A percentile compares a stretch with the other conserved stretches of the same genome.
These are phyloP conservation scores for Neonectria punicea DNA, from an alignment of 2,329 filamentous ascomycete species.

Conservation along the genomic window DNA sequence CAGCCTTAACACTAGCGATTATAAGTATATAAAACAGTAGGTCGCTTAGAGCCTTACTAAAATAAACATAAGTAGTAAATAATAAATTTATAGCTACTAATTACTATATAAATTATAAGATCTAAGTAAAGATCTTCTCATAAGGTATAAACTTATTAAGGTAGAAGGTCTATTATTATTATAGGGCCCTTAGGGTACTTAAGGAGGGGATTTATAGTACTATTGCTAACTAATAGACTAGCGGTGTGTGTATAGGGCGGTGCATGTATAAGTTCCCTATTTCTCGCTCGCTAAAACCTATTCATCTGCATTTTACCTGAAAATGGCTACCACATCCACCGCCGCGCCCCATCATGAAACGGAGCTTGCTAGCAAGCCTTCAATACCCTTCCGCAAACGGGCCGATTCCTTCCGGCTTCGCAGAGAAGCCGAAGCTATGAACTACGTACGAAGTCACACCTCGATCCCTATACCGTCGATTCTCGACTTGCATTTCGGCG, in stretches of 20 bases:
- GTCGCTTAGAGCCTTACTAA: background rate
- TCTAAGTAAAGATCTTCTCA: background rate
- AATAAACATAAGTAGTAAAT: background rate
- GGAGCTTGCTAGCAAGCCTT: background rate
- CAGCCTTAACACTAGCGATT: too few species aligned
- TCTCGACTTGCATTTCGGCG: background rate
- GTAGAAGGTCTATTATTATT: background rate
- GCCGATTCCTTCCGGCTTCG: conserved; percentile 4
- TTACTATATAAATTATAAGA: background rate
- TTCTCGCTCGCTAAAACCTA: too few species aligned
- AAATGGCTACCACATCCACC: too few species aligned
- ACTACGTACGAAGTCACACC: conserved; percentile 5
- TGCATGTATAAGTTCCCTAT: too few species aligned
- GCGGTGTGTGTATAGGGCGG: too few species aligned
- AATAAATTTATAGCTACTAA: conserved; percentile 7
- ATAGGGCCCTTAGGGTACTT: background rate
- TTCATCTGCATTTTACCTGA: too few species aligned
- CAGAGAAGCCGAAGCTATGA: conserved; percentile 6
- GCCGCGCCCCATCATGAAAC: background rate
- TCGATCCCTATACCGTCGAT: background rate
- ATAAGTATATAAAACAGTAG: conserved; percentile 1
- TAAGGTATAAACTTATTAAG: background rate
- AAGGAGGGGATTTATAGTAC: background rate
- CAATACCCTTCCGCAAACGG: background rate
- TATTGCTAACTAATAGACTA: too few species aligned